Evolutionary conservation across 768 basidiomycete species (phyloP).

Genomic region (Phanerochaete sordida): DNA sequence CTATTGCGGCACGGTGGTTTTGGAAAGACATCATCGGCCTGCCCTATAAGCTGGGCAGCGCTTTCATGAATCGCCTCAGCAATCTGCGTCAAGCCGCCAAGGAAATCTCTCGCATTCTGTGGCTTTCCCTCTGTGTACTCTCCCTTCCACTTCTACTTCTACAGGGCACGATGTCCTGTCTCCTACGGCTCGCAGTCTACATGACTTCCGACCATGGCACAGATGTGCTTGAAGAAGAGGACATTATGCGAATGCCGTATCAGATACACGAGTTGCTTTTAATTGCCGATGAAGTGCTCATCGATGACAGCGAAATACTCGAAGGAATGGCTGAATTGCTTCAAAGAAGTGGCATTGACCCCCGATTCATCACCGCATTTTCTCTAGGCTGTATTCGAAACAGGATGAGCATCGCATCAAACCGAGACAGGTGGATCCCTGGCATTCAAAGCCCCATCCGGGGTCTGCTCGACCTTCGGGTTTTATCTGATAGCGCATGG

Average conservation of each 20-base stretch:
- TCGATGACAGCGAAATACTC: not conserved
- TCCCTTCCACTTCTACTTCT: no score
- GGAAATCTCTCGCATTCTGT: no score
- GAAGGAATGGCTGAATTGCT: not conserved
- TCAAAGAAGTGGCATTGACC: not conserved
- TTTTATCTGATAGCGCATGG: not conserved
- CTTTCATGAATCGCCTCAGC: no score
- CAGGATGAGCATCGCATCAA: not conserved
- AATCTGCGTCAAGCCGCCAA: no score
- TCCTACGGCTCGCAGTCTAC: no score
- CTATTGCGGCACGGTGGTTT: no score
- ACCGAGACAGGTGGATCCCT: not conserved
- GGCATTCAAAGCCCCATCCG: not conserved
- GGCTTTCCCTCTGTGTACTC: no score
- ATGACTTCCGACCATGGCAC: not conserved
- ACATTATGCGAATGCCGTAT: not conserved
- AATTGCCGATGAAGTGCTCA: not conserved
- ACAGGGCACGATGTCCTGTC: no score
- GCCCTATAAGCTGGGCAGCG: no score
- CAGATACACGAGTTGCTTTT: not conserved
- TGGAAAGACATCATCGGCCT: no score
- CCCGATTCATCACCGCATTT: not conserved
- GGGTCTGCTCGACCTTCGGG: not conserved
- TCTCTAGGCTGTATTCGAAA: not conserved
- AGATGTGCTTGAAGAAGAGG: not conserved